Conservation (phyloP, 1,284 basidiomycete species). For the Lignosus rhinocerotis region DNA sequence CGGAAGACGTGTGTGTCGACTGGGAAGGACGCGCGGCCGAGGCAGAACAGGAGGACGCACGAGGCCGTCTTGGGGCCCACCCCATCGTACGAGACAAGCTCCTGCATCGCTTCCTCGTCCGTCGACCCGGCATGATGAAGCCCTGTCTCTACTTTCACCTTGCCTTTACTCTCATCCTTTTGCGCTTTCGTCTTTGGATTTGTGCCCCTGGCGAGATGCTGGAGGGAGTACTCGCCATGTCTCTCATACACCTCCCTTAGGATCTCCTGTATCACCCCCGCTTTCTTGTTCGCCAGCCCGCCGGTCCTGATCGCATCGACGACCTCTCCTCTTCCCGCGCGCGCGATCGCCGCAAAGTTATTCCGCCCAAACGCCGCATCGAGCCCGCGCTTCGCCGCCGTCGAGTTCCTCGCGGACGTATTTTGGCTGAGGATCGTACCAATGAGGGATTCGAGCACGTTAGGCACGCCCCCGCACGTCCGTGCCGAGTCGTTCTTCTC, state of each 20-base stretch:
- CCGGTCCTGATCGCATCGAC: slow-evolving; percentile 67
- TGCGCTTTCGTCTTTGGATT: too few species aligned
- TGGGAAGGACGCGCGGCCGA: slow-evolving; percentile 72
- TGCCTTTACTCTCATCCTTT: slow-evolving; percentile 10
- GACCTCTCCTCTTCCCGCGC: slow-evolving; percentile 50
- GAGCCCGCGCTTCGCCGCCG: slow-evolving; percentile 60
- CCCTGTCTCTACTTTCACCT: slow-evolving; percentile 4
- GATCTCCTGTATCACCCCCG: slow-evolving; percentile 64
- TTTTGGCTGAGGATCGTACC: slow-evolving; percentile 77
- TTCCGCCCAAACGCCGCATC: slow-evolving; percentile 60
- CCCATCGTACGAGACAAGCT: slow-evolving; percentile 66
- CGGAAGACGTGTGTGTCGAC: slow-evolving; percentile 79
- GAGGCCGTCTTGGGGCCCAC: slow-evolving; percentile 81
- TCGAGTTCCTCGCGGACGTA: slow-evolving; percentile 64
- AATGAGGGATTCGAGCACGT: slow-evolving; percentile 73
- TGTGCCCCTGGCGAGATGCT: slow-evolving; percentile 50
- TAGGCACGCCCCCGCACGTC: slow-evolving; percentile 58
- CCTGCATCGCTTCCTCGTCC: slow-evolving; percentile 68
- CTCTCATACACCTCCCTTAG: slow-evolving; percentile 50
- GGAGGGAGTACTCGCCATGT: slow-evolving; percentile 57
- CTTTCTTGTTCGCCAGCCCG: slow-evolving; percentile 76
- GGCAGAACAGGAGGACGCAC: slow-evolving; percentile 78
- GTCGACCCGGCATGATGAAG: slow-evolving; percentile 35
- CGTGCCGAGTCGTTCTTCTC: slow-evolving; percentile 43
- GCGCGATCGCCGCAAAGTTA: slow-evolving; percentile 61